phyloP scores from a whole-genome alignment of 1,284 basidiomycete genomes.

The Xerocomus amazonicus region DNA sequence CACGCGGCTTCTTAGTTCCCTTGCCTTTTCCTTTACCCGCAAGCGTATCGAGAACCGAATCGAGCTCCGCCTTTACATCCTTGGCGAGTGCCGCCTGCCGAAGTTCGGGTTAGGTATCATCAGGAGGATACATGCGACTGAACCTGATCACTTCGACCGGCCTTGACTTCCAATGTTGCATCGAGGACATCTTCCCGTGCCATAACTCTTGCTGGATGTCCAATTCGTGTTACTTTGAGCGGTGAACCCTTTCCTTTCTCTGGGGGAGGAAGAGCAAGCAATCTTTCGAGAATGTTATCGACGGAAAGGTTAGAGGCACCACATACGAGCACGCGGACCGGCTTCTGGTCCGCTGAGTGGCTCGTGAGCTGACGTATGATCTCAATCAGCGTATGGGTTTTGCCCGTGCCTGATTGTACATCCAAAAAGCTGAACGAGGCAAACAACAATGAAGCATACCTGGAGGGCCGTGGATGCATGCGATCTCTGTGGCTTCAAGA shows the following conservation, averaged over 20 bases:
- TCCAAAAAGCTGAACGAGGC: conserved; percentile 1
- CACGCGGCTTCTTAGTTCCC: conserved; percentile 67
- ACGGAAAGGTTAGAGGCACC: conserved; percentile 91
- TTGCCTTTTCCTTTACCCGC: conserved; percentile 77
- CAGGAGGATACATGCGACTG: background rate
- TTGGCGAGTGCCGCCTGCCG: conserved; percentile 68
- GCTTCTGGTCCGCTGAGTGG: conserved; percentile 40
- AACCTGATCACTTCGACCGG: conserved; percentile 73
- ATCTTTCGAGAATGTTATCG: conserved; percentile 86
- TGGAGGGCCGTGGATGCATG: conserved; percentile 96
- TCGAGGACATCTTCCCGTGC: conserved; percentile 63
- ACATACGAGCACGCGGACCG: conserved; percentile 72
- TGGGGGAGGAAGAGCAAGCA: conserved; percentile 55
- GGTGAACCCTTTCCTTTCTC: conserved; percentile 36
- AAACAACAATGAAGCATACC: conserved; percentile 42
- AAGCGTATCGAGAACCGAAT: conserved; percentile 61
- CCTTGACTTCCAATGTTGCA: conserved; percentile 86
- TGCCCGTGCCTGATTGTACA: conserved; percentile 67
- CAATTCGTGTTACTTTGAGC: conserved; percentile 74
- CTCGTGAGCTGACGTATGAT: conserved; percentile 80
- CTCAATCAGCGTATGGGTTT: conserved; percentile 90
- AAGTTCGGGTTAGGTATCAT: background rate
- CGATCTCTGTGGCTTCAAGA: conserved; percentile 70
- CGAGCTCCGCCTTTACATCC: conserved; percentile 84
- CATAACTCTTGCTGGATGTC: conserved; percentile 92